Percentiles rank a stretch among this genome's conserved stretches.
These are phyloP conservation scores for Termitomyces sp. DNA, from an alignment of 1,284 basidiomycete species.

Conservation along the genomic window DNA sequence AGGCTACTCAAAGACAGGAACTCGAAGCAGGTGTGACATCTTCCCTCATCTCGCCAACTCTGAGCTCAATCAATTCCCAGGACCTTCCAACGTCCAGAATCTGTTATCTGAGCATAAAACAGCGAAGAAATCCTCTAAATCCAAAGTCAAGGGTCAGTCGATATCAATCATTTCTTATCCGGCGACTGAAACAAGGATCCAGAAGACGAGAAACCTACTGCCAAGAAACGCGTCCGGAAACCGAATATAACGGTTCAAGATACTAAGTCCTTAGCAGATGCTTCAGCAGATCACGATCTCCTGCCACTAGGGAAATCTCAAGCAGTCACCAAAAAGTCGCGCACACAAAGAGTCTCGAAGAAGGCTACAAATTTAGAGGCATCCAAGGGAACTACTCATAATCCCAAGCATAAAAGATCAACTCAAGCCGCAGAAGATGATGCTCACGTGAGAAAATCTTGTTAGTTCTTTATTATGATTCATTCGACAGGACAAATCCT, in stretches of 20 bases:
- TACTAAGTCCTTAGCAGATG: not conserved
- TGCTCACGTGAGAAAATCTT: not conserved
- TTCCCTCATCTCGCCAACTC: not conserved
- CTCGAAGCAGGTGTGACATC: conserved; percentile 12
- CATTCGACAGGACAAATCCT: not conserved
- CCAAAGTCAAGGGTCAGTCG: not conserved
- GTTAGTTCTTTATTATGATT: not conserved
- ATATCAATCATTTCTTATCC: not conserved
- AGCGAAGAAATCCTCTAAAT: not conserved
- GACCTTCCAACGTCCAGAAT: not conserved
- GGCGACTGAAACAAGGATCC: not conserved
- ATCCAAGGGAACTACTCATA: not conserved
- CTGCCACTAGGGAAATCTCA: not conserved
- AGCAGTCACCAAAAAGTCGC: not conserved
- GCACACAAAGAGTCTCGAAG: not conserved
- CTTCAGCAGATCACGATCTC: not conserved
- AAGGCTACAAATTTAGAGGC: not conserved
- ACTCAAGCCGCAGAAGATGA: not conserved
- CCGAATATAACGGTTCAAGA: not conserved
- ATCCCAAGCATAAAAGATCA: not conserved
- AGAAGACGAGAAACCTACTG: not conserved
- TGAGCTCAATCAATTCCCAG: not conserved
- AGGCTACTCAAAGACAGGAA: conserved; percentile 5
- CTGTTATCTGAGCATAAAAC: not conserved
- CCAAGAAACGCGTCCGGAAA: not conserved